Evolutionary conservation across 2,329 filamentous ascomycete genomes (phyloP).

Genomic region (Gyromitra esculenta): DNA sequence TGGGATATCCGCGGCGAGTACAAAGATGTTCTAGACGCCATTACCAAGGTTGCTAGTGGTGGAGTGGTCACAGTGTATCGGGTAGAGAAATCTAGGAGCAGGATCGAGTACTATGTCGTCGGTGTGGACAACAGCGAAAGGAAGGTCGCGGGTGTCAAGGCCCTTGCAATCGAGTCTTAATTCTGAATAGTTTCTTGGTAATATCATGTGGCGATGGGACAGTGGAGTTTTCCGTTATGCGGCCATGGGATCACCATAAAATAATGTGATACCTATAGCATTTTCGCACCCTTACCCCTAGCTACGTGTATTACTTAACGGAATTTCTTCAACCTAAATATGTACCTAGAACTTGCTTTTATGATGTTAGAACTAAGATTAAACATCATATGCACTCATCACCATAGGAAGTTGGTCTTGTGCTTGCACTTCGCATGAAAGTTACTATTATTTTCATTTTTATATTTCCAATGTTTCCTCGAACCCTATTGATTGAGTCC

Average conservation of each 20-base stretch:
- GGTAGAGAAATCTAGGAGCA: constrained; percentile 70
- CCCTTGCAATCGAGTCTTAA: constrained; percentile 77
- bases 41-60: constrained; percentile 69
- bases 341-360: not conserved
- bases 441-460: not conserved
- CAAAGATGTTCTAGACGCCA: constrained; percentile 72
- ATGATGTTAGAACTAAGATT: constrained; percentile 12
- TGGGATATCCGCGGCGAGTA: constrained; percentile 82
- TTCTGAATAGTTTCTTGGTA: not conserved
- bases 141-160: constrained; percentile 79
- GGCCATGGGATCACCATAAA: too few relatives aligned
- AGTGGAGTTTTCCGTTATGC: not conserved
- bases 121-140: constrained; percentile 69
- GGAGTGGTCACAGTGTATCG: constrained; percentile 80
- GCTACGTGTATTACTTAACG: too few relatives aligned
- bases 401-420: constrained; percentile 21
- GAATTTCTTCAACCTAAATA: not conserved
- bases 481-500: not conserved
- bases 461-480: not conserved
- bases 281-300: too few relatives aligned
- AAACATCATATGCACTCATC: constrained; percentile 9
- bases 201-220: not conserved
- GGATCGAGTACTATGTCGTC: constrained; percentile 83
- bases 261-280: too few relatives aligned
- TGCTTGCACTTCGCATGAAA: constrained; percentile 27